A percentile compares a stretch with the other conserved stretches of the same genome.
Conservation (phyloP, 768 basidiomycete genomes). For the Pleurotus ostreatus region DNA sequence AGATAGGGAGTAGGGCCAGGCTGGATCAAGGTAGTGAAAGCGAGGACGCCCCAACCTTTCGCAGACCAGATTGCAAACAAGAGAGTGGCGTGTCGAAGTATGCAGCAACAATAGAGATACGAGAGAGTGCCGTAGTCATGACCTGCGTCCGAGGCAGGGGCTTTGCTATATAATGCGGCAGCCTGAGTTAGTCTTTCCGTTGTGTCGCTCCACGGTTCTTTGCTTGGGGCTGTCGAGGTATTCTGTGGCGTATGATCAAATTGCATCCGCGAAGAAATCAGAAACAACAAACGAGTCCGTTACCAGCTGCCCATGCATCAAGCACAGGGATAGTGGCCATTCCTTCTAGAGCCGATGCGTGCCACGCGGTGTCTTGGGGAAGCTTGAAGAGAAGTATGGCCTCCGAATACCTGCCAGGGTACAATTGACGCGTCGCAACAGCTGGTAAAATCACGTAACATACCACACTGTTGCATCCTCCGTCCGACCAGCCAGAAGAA, state of each 20-base stretch:
- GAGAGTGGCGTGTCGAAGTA: conserved; percentile 71
- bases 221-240: conserved; percentile 43
- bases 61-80: conserved; percentile 79
- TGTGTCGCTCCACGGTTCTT: conserved; percentile 75
- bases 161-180: conserved; percentile 55
- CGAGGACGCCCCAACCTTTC: conserved; percentile 84
- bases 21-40: conserved; percentile 72
- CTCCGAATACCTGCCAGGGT: conserved; percentile 71
- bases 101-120: conserved; percentile 62
- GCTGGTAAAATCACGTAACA: conserved; percentile 12
- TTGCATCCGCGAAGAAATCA: conserved; percentile 13
- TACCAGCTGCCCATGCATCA: conserved; percentile 79
- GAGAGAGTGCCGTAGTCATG: conserved; percentile 60
- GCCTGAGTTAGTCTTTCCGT: conserved; percentile 73
- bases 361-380: conserved; percentile 80
- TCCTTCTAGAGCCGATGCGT: conserved; percentile 85
- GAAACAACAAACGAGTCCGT: conserved; percentile 56
- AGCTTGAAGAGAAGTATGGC: conserved; percentile 73
- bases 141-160: conserved; percentile 49
- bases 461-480: conserved; percentile 83
- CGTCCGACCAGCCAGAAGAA: conserved; percentile 80
- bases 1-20: conserved; percentile 55
- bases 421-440: neutral
- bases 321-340: conserved; percentile 74
- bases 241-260: conserved; percentile 36